Evolutionary conservation across 495 filamentous ascomycete genomes (phyloP).

Genomic region (Penicillium verhagenii): DNA sequence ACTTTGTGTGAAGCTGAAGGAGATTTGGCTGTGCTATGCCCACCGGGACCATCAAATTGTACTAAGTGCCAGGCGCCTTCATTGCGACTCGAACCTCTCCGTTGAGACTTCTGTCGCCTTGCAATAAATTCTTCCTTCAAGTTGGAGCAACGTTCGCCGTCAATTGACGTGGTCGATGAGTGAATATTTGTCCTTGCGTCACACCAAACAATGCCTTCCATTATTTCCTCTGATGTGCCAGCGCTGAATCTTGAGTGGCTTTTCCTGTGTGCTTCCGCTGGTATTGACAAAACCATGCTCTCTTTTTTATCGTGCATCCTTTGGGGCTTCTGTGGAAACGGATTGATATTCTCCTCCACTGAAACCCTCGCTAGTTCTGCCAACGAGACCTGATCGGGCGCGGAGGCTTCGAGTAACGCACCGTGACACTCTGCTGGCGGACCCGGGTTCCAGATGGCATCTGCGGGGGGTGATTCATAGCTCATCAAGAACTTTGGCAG

Average conservation of each 20-base stretch:
- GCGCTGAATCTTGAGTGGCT: neutral
- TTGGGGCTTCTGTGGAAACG: neutral
- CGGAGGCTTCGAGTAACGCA: constrained; percentile 1
- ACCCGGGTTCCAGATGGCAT: constrained; percentile 30
- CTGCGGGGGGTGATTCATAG: constrained; percentile 25
- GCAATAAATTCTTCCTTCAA: neutral
- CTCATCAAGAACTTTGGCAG: constrained; percentile 28
- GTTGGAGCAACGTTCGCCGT: neutral
- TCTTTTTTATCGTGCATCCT: neutral
- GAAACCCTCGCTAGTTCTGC: neutral
- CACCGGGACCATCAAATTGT: neutral
- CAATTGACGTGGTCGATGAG: neutral
- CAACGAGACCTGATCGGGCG: neutral
- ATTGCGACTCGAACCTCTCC: neutral
- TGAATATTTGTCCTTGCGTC: neutral
- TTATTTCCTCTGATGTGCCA: neutral
- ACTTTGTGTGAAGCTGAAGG: neutral
- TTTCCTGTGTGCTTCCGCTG: neutral
- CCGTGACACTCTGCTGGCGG: constrained; percentile 14
- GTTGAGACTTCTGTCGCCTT: neutral
- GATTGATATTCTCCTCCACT: neutral
- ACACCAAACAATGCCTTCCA: neutral
- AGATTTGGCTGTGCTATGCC: neutral
- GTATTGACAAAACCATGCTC: neutral
- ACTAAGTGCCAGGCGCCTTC: neutral